Evolutionary conservation across 371 early-diverging fungal genomes (phyloP), one percentile per base, ranked within the genome.

Genomic region (Mucor mucedo): DNA sequence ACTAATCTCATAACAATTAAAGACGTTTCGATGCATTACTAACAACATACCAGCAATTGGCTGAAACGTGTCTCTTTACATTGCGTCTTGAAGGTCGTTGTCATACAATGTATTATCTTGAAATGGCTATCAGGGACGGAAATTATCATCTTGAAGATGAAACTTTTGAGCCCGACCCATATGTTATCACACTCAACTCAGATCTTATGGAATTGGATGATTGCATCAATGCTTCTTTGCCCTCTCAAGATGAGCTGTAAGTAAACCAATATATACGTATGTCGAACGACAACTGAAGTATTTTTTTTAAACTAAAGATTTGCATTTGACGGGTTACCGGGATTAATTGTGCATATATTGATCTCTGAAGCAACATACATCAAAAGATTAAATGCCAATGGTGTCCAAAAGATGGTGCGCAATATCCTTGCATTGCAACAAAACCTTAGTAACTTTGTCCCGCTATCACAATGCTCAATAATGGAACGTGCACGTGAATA

Each of bases 91-190:
- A 97, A 73, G 78, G 92, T 27, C 86, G 95, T 14, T 90, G 93
- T 52, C 96, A 95, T 73, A 84, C 91, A 42, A 86, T 95, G 77
- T 94, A 93, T 64, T 95, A 91, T 62, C 72, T 95, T 56, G 96
- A 97, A 68, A 80, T 96, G 75, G 95, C 94, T 4, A 87, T 91
- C 47, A 85, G 96, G n/a, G 96, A 96, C 83, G 91, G 92, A 8
- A 87, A 87, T 48, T 93, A 93, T 64, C 75, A 77, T 52, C 70
- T 93, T 21, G 91, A 89, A 35, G 89, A 87, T 47, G 89, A 89
- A 49, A 80, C 91, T 0, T 74, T 75, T 47, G 93, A 94, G 59
- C 95, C 96, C 7, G 97, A 96, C 70, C 89, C 90, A 62, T 95
- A 94, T 73, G 84, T 96, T 14, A 84, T 89, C 49, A 79, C 85